Evolutionary conservation across 2,329 filamentous ascomycete genomes (phyloP).

Genomic region (Penicillium griseofulvum): DNA sequence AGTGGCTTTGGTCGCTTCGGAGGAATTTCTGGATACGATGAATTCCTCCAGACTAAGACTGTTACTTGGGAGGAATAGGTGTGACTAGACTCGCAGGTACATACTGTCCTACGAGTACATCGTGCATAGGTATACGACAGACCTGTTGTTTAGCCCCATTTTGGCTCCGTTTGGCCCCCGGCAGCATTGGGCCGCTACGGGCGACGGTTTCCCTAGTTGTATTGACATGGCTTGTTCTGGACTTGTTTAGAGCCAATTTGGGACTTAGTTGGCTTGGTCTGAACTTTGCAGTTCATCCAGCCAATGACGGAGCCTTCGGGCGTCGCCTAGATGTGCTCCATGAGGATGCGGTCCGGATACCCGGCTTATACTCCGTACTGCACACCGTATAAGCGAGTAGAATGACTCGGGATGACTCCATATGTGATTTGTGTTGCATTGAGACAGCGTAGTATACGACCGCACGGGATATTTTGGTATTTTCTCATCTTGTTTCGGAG

Average conservation of each 20-base stretch:
- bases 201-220: background rate
- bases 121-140: too few relatives aligned
- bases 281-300: background rate
- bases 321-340: background rate
- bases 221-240: background rate
- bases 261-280: background rate
- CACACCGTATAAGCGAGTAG: background rate
- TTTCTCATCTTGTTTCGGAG: background rate
- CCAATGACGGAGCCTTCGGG: background rate
- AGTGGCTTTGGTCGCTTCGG: slow-evolving; percentile 62
- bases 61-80: slow-evolving; percentile 54
- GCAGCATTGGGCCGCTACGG: background rate
- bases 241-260: background rate
- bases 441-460: background rate
- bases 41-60: slow-evolving; percentile 64
- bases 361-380: background rate
- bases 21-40: slow-evolving; percentile 52
- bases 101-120: background rate
- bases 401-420: background rate
- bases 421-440: background rate
- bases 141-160: background rate
- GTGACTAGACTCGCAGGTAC: background rate
- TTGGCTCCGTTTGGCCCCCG: background rate
- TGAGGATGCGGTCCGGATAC: background rate
- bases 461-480: background rate